Base-by-base conservation (phyloP, 2,329 filamentous ascomycete genomes). In the Helotiales sp. region DNA sequence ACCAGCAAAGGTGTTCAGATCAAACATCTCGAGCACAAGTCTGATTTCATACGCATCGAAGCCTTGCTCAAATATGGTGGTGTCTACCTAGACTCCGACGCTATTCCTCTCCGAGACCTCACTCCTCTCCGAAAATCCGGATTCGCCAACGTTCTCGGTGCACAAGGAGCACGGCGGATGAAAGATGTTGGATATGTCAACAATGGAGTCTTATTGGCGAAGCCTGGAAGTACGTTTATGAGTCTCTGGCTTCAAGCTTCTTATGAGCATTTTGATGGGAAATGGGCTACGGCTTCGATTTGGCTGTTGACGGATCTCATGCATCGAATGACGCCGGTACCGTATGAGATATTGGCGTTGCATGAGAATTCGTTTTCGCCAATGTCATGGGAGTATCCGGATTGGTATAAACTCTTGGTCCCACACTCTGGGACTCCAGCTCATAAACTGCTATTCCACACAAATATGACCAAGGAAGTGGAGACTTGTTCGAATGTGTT, bases 61-160 rank as follows among this genome's bases (percentile, higher is more conserved):
- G 63, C 63, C 10, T 53, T 72, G 13, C 54, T 57, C 5, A 19
- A 60, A 3, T 61, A 62, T 25, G 70, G 70, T 34, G 69, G 70
- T 5, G 42, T 70, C 8, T 72, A 72, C 54, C 56, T 71, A 3
- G 70, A 71, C 59, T 58, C 56, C n/a, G 70, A 71, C 49, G 66
- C 64, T 2, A 51, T 70, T 2, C 60, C 66, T 2, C 58, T 71
- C 1, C 66, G 65, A 10, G 59, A 67, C 8, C 30, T 70, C 19
- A 47, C 50, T 9, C 55, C 55, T 3, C 59, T 70, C 3, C 63
- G 66, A 10, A 25, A 52, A 9, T 49, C 59, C 2, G 68, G 66
- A 1, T 72, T 70, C 57, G 60, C 55, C 15, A 65, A 60, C 52
- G 60, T 72, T 27, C 60, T 71, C 4, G 69, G 70, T 31, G 62